Evolutionary conservation across 1,284 basidiomycete species (phyloP).

Genomic region (Agroathelia rolfsii): DNA sequence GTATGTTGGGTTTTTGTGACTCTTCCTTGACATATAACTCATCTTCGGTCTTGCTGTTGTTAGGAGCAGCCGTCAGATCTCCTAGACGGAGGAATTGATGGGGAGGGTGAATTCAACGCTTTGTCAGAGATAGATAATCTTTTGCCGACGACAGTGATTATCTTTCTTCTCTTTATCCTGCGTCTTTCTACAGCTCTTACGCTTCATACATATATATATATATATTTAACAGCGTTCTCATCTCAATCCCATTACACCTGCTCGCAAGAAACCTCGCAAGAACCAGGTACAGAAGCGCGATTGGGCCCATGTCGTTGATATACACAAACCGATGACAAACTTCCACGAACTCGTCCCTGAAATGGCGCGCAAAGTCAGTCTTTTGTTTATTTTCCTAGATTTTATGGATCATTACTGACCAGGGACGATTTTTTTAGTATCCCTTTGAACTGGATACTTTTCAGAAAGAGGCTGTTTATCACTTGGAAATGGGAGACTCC

Average conservation of each 20-base stretch:
- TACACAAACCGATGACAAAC: slow-evolving; percentile 83
- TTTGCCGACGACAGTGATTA: slow-evolving; percentile 72
- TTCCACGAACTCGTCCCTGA: slow-evolving; percentile 84
- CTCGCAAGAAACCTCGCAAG: slow-evolving; percentile 28
- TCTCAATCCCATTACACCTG: slow-evolving; percentile 39
- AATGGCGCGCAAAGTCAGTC: slow-evolving; percentile 73
- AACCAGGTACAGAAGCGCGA: slow-evolving; percentile 69
- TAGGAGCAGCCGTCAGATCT: too few species aligned
- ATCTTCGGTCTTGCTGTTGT: too few species aligned
- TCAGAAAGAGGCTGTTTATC: slow-evolving; percentile 98
- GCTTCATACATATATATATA: slow-evolving; percentile 10
- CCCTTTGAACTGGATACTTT: slow-evolving; percentile 84
- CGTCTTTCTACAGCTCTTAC: slow-evolving; percentile 1
- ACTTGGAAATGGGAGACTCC: slow-evolving; percentile 93
- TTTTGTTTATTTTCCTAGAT: slow-evolving; percentile 2
- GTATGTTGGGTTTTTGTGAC: slow-evolving; percentile 10
- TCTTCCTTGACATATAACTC: too few species aligned
- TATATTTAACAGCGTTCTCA: slow-evolving; percentile 39
- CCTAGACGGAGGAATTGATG: too few species aligned
- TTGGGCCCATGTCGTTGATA: slow-evolving; percentile 96
- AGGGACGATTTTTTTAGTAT: slow-evolving; percentile 47
- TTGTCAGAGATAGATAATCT: slow-evolving; percentile 71
- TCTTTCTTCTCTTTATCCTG: slow-evolving; percentile 4
- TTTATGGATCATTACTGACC: too few species aligned
- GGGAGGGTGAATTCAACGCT: too few species aligned